A percentile compares a stretch with the other conserved stretches of the same genome.
phyloP scores from a whole-genome alignment of 495 filamentous ascomycete species.

The Trichoderma parareesei region DNA sequence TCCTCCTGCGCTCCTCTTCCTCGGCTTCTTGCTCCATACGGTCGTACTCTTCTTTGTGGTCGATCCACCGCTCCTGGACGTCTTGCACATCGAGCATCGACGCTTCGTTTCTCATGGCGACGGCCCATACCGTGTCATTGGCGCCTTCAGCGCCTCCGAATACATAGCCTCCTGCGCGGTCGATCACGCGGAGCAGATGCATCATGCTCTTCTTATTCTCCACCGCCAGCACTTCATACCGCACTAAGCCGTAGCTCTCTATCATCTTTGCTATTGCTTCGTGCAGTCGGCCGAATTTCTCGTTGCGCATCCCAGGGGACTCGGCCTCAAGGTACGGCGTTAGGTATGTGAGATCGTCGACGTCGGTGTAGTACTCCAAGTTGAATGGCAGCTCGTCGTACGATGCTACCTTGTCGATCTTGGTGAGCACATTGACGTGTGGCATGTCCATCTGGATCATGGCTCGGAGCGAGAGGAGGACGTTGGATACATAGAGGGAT shows the following conservation, averaged over 20 bases:
- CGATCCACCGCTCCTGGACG: constrained; percentile 92
- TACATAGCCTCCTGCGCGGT: constrained; percentile 85
- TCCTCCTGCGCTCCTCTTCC: constrained; percentile 44
- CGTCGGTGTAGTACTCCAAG: constrained; percentile 93
- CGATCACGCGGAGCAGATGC: constrained; percentile 74
- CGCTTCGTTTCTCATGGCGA: constrained; percentile 82
- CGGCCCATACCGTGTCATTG: constrained; percentile 89
- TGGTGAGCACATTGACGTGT: constrained; percentile 90
- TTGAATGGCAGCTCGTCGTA: constrained; percentile 86
- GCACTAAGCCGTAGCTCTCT: constrained; percentile 79
- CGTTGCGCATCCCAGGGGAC: constrained; percentile 45
- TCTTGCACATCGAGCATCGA: constrained; percentile 73
- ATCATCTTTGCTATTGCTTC: constrained; percentile 78
- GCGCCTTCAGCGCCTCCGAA: constrained; percentile 87
- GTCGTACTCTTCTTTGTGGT: constrained; percentile 81
- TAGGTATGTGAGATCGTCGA: constrained; percentile 84
- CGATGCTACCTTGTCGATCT: constrained; percentile 79
- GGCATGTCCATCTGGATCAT: constrained; percentile 98
- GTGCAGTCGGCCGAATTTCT: constrained; percentile 77
- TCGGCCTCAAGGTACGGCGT: constrained; percentile 64
- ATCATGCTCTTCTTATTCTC: constrained; percentile 97
- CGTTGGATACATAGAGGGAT: constrained; percentile 86
- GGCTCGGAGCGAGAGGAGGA: constrained; percentile 83
- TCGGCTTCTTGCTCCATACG: constrained; percentile 63
- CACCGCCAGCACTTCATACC: constrained; percentile 88